Evolutionary conservation across 163 green algal genomes (phyloP), one percentile per base, ranked within the genome.

Genomic region (Scenedesmus sp.): DNA sequence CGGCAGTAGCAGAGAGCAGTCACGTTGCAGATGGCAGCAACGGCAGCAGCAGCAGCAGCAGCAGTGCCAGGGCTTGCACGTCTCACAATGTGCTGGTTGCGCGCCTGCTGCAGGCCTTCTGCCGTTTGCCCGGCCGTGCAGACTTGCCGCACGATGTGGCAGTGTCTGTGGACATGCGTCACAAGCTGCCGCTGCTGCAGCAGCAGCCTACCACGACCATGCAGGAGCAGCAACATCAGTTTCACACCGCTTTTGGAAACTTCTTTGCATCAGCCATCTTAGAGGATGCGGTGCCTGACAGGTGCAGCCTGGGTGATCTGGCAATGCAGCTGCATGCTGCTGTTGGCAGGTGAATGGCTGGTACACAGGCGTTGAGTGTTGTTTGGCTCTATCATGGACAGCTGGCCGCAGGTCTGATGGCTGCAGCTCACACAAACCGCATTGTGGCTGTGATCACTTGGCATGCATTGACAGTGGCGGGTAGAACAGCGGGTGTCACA

Each of bases 61-160:
- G 78, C 87, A 84, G 42, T 42, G 40, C 22, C 1, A n/a, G 42
- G 9, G n/a, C 68, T 7, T 86, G 76, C 51, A 83, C 33, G 24
- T 44, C 40, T 4, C 87, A 91, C 87, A 91, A 91, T n/a, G 35
- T 87, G 37, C 37, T 91, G 43, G 78, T 91, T 2, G 78, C 76
- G 10, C 13, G 15, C 2, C 22, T 91, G 42, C 40, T 87, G 35
- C 78, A 70, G 13, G 78, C 33, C 0, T 91, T 87, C n/a, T 35
- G 56, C 16, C 33, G 37, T 40, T 59, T 91, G 40, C 78, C 78
- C 16, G 87, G 87, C 22, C 30, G 87, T 13, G 51, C 49, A 30
- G 56, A 44, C 3, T 1, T 91, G 78, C 53, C 42, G 3, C 87
- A 91, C 72, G 87, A 91, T 72, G 72, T 91, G 37, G 42, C 78